Base-by-base conservation (phyloP, 2,329 filamentous ascomycete genomes). In the Pseudogymnoascus sp. region DNA sequence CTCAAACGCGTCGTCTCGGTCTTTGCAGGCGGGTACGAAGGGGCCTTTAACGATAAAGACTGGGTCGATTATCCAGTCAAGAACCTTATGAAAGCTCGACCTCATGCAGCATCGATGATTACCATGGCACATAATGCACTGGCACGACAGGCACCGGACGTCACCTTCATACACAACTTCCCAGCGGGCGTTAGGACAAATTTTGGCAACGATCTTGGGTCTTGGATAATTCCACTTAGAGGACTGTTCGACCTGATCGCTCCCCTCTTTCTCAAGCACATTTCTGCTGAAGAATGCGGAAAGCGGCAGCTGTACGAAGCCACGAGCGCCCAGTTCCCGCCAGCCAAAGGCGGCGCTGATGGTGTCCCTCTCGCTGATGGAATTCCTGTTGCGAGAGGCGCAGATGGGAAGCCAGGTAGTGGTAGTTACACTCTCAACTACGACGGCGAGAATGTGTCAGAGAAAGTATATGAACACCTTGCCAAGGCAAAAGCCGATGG, bases 1-100 rank as follows among this genome's bases (percentile, higher is more conserved):
- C 73, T 82, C 12, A 76, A 78, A 0, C 79, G 82, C 9, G 81
- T 85, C 9, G 76, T 85, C 25, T 78, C 73, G 12, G 78, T 85
- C 15, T 70, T 81, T 0, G 78, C 76, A 0, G 82, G 74, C 4
- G 77, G 79, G 13, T 75, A 76, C 12, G 83, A 85, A 73, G 80
- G 80, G 2, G 64, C 73, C 2, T 70, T 85, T 15, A 70, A 75
- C 63, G 10, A 27, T 10, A 64, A 73, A 0, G 69, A 76, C 45
- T 77, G 82, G 63, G 73, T 80, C 33, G 74, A 76, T 39, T 72
- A 65, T 59, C 75, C 65, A 60, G 73, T 69, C 60, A 68, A 71
- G 65, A 72, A 67, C 64, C 69, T 72, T 67, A 67, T 45, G 37
- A 74, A 71, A 1, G 67, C 71, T 9, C 76, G 78, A 13, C 77